Conservation (phyloP, 176 grass and related monocot species). For the Paspalum notatum region DNA sequence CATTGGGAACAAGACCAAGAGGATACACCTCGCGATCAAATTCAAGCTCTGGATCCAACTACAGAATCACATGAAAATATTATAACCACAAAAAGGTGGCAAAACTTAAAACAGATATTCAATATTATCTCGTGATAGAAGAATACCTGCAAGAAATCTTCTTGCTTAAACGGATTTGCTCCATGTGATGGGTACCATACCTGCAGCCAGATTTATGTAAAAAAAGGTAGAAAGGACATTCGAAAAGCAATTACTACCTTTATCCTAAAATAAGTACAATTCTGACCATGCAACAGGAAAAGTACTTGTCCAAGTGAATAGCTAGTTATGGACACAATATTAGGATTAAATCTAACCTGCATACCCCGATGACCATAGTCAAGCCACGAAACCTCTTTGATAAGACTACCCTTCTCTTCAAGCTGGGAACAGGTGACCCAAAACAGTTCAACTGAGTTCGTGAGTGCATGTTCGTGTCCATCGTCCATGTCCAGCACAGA, state of each 20-base stretch:
- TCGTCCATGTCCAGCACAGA: slow-evolving; percentile 96
- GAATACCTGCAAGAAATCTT: slow-evolving; percentile 95
- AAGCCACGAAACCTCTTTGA: slow-evolving; percentile 99
- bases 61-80: slow-evolving; percentile 51
- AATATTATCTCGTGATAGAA: slow-evolving; percentile 10
- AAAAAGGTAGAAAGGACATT: slow-evolving; percentile 21
- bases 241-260: not conserved
- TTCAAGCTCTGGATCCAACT: slow-evolving; percentile 99
- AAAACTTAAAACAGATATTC: slow-evolving; percentile 36
- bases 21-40: slow-evolving; percentile 98
- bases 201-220: slow-evolving; percentile 51
- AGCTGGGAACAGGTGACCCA: slow-evolving; percentile 90
- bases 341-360: slow-evolving; percentile 70
- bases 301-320: too few relatives aligned
- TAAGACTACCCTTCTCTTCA: slow-evolving; percentile 91
- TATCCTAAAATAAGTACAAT: too few relatives aligned
- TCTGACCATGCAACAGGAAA: too few relatives aligned
- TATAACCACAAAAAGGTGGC: slow-evolving; percentile 9
- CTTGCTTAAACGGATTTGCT: slow-evolving; percentile 88
- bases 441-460: slow-evolving; percentile 92
- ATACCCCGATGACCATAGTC: slow-evolving; percentile 97
- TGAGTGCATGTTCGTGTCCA: slow-evolving; percentile 84
- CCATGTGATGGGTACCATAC: slow-evolving; percentile 97
- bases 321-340: slow-evolving; percentile 15
- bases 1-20: slow-evolving; percentile 96